Conservation (phyloP, 202 grass and related monocot species). For the Panicum hallii region DNA sequence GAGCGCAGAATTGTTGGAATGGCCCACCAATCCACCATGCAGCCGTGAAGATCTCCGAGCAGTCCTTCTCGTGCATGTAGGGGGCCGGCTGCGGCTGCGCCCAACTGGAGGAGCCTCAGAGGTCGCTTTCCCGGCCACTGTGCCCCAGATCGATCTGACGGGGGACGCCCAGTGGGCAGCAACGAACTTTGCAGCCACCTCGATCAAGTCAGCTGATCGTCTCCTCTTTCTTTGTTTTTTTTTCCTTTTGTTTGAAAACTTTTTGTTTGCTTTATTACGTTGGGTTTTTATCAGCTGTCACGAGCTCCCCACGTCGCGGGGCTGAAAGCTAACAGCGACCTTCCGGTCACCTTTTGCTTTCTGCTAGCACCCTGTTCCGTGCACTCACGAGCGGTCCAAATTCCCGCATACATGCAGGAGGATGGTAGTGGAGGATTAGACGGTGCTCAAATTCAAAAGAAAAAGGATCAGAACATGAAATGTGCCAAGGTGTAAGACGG, state of each 20-base stretch:
- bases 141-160: background rate
- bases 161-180: background rate
- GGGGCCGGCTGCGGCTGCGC: background rate
- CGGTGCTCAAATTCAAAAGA: background rate
- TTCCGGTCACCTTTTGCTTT: background rate
- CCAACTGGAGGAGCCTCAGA: conserved; percentile 12
- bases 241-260: background rate
- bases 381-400: background rate
- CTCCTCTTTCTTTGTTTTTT: background rate
- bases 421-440: background rate
- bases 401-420: background rate
- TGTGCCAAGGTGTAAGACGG: background rate
- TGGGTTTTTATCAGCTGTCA: conserved; percentile 11
- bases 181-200: conserved; percentile 1
- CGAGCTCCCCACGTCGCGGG: background rate
- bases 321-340: background rate
- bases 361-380: background rate
- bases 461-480: background rate
- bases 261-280: background rate
- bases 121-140: conserved; percentile 30
- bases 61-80: conserved; percentile 8
- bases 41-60: background rate
- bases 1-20: background rate
- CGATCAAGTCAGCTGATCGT: background rate
- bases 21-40: background rate